A percentile compares a stretch with the other conserved stretches of the same genome.
These are phyloP conservation scores for Protea cynaroides DNA, from an alignment of 164 flowering plant species.

Conservation along the genomic window DNA sequence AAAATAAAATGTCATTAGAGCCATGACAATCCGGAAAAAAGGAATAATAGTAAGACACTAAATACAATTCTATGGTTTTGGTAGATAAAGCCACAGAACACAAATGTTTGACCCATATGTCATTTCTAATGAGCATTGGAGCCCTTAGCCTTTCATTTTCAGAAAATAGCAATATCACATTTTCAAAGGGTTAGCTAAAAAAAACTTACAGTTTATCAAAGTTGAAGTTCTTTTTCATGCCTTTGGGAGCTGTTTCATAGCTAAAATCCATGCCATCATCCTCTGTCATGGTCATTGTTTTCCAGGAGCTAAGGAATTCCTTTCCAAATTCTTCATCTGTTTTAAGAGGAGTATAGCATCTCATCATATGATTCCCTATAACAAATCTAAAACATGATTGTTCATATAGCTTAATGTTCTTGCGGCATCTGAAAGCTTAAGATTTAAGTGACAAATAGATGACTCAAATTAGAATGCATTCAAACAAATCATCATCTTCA, in stretches of 20 bases:
- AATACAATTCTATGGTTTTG: background rate
- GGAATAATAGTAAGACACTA: too few relatives aligned
- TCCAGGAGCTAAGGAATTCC: conserved; percentile 76
- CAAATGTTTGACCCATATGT: background rate
- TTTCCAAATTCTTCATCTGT: conserved; percentile 72
- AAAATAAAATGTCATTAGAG: background rate
- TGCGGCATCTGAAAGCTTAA: background rate
- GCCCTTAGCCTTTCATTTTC: background rate
- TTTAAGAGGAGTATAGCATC: conserved; percentile 12
- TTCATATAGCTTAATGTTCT: background rate
- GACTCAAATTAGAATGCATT: background rate
- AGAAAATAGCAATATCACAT: background rate
- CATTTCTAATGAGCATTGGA: background rate
- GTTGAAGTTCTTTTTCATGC: conserved; percentile 48
- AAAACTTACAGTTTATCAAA: conserved; percentile 69
- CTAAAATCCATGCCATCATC: conserved; percentile 58
- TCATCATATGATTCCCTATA: background rate
- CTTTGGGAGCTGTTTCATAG: conserved; percentile 38
- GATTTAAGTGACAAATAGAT: background rate
- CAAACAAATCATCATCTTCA: background rate
- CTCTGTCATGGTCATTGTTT: conserved; percentile 42
- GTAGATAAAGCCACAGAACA: background rate
- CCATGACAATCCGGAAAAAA: too few relatives aligned
- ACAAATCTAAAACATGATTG: background rate
- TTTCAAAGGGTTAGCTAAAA: background rate